phyloP scores from a whole-genome alignment of 805 yeast genomes.

The Candida stauntonica region DNA sequence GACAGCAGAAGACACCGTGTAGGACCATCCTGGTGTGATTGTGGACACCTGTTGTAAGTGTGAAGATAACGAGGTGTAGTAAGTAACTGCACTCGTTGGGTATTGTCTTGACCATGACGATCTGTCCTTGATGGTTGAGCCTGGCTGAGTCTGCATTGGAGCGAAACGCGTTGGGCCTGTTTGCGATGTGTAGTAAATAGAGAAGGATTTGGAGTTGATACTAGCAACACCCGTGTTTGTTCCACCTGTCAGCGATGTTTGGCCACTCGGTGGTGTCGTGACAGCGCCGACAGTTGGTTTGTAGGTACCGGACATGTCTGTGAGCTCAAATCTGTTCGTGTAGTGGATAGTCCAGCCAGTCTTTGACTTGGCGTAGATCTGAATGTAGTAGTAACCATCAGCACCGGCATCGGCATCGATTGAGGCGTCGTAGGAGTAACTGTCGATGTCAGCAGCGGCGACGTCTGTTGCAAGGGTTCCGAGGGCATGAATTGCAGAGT shows the following conservation, averaged over 20 bases:
- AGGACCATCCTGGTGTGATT: constrained; percentile 80
- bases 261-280: constrained; percentile 39
- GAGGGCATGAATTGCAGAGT: constrained; percentile 41
- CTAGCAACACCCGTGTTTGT: constrained; percentile 38
- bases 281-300: constrained; percentile 45
- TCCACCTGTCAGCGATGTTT: constrained; percentile 31
- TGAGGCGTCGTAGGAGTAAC: constrained; percentile 34
- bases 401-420: constrained; percentile 44
- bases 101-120: constrained; percentile 61
- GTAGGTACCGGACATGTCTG: constrained; percentile 66
- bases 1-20: constrained; percentile 53
- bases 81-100: constrained; percentile 65
- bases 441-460: constrained; percentile 30
- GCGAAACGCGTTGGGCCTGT: constrained; percentile 79
- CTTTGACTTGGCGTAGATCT: constrained; percentile 47
- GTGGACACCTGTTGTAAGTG: constrained; percentile 49
- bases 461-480: constrained; percentile 28
- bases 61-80: constrained; percentile 43
- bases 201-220: constrained; percentile 47
- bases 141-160: constrained; percentile 93
- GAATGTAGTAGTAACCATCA: constrained; percentile 70
- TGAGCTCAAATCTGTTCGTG: constrained; percentile 57
- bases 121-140: constrained; percentile 45
- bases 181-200: constrained; percentile 71
- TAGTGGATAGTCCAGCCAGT: constrained; percentile 61